phyloP scores from a whole-genome alignment of 192 early-diverging fungal species.

The Phlyctochytrium planicorne region DNA sequence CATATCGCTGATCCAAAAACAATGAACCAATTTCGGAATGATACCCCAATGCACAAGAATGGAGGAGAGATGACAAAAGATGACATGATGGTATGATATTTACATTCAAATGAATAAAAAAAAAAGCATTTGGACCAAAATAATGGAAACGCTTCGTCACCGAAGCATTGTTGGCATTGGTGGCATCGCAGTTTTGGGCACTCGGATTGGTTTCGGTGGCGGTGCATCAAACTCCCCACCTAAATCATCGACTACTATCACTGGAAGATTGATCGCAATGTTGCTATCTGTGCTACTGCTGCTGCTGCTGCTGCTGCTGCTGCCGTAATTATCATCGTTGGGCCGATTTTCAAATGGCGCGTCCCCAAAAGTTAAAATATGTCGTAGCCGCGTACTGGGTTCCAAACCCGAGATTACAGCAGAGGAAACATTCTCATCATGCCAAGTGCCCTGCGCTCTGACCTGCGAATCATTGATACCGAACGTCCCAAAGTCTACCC shows the following conservation, averaged over 20 bases:
- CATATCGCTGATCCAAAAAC: too few species aligned
- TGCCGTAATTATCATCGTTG: conserved; percentile 2
- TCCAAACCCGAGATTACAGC: not conserved
- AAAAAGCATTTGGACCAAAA: too few species aligned
- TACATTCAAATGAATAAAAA: too few species aligned
- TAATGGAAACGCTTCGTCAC: too few species aligned
- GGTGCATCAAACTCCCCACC: not conserved
- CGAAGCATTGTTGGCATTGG: conserved; percentile 9
- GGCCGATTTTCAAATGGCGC: not conserved
- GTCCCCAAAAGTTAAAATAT: conserved; percentile 24
- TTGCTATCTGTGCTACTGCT: not conserved
- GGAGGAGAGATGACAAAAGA: too few species aligned
- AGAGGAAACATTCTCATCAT: conserved; percentile 14
- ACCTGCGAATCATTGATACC: conserved; percentile 5
- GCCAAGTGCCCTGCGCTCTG: conserved; percentile 16
- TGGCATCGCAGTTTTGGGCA: conserved; percentile 26
- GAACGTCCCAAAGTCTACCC: not conserved
- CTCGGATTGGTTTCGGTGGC: conserved; percentile 7
- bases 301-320: not conserved
- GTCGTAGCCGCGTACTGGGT: not conserved
- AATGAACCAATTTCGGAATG: too few species aligned
- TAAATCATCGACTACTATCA: conserved; percentile 6
- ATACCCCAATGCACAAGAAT: too few species aligned
- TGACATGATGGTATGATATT: too few species aligned
- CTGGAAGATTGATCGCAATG: not conserved